Evolutionary conservation across 164 flowering plant genomes (phyloP), one percentile per base, ranked within the genome.

Genomic region (Platanus orientalis): DNA sequence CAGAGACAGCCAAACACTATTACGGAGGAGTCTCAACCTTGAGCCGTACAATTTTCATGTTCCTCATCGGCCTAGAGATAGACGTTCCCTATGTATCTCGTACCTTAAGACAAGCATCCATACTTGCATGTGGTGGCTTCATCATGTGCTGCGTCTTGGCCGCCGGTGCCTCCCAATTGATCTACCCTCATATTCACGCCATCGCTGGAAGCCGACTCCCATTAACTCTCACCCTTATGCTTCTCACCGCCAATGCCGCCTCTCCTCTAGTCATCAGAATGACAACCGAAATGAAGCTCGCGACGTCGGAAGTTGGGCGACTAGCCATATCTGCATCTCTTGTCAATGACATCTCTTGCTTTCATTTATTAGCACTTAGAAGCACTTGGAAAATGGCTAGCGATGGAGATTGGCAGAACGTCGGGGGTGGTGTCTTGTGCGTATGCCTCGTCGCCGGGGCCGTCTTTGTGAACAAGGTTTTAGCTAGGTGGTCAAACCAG

Each of bases 1-100:
- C 62, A 10, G 44, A 48, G 12, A 36, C 69, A 0, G 57, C 80
- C 0, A 51, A 63, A 0, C 68, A 67, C 1, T 81, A 78, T 70
- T 81, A 83, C 47, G 60, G 67, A 10, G 49, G 75, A 0, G 50
- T 78, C 60, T 64, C 74, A 4, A 54, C 76, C 52, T 61, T 80
- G 21, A 62, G 75, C n/a, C 70, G 86, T 13, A 75, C 78, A 9
- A 23, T 72, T 1, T 69, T 82, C 71, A 79, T 84, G 85, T 85
- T 85, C 58, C 72, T 82, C 42, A 70, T 84, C 7, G 95, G 91
- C 16, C 73, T 88, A 0, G 83, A 84, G 77, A 58, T 65, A 23
- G 89, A 85, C 58, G 27, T 78, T 13, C 60, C 84, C 36, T 80
- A 73, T 13, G 32, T 71, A 6, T 32, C 17, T 58, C 79, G 84